Base-by-base conservation (phyloP, 2,329 filamentous ascomycete genomes). In the Colletotrichum sp. region DNA sequence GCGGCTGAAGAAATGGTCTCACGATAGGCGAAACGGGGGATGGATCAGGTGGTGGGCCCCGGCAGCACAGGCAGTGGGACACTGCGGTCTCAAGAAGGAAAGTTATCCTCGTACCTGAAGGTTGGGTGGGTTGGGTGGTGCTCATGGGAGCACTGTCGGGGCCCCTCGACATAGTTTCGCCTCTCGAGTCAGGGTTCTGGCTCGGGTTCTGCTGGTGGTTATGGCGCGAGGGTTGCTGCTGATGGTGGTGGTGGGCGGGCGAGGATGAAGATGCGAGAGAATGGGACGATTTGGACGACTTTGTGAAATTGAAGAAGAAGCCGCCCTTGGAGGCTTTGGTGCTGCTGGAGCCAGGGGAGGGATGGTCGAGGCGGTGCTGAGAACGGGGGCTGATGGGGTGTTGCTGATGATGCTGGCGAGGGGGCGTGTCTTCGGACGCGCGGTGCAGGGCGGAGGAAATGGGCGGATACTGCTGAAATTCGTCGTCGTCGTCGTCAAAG, bases 231-330 rank as follows among this genome's bases (percentile, higher is more conserved):
- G 32, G 34, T 43, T 39, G 48, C 16, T 60, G 55, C 26, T 83
- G 81, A 64, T 61, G 71, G 52, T 64, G 74, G 26, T 76, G 74
- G 48, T 74, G 75, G n/a, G 71, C 67, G 78, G 68, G 71, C 74
- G 78, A 70, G 52, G 61, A 65, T 79, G 81, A 65, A 79, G 78
- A 61, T 83, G 81, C 69, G 24, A 81, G 78, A 60, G 81, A 81
- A 74, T 85, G 87, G 63, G 84, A 83, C 68, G 86, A 82, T 78
- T 86, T 88, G 78, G 85, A 83, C 26, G 81, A 81, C 79, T 90
- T 90, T 77, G 84, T 86, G 81, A 90, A 90, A 81, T 88, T 86
- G 79, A 89, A 89, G 73, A 86, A 84, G 82, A 90, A 89, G 78
- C 87, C 86, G 79, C 86, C 86, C 80, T 87, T 89, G 74, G 86